Evolutionary conservation across 2,329 filamentous ascomycete species (phyloP).

Genomic region (Fusarium papillatum): DNA sequence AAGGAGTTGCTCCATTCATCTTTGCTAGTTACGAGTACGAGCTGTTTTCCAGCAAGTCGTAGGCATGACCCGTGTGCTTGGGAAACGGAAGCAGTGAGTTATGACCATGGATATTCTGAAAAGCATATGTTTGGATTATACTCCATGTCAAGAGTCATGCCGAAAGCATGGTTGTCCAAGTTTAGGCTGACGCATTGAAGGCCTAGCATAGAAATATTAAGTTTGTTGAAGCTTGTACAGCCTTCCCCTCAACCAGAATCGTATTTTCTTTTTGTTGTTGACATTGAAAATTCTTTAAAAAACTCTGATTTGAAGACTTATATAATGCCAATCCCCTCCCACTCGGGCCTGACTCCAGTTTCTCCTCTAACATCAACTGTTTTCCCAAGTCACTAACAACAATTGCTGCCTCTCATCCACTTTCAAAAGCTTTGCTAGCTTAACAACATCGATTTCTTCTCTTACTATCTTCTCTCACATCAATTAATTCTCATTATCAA

Average conservation of each 20-base stretch:
- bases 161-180: background rate
- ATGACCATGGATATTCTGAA: background rate
- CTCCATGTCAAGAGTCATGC: background rate
- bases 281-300: background rate
- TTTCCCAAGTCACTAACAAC: background rate
- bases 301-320: background rate
- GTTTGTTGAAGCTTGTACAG: background rate
- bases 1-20: conserved; percentile 42
- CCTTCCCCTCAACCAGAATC: background rate
- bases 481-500: background rate
- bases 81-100: background rate
- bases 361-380: background rate
- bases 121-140: background rate
- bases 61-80: background rate
- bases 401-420: background rate
- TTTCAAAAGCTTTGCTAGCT: background rate
- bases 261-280: background rate
- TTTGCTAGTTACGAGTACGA: conserved; percentile 43
- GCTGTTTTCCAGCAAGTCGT: conserved; percentile 1
- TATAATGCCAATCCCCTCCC: background rate
- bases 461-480: background rate
- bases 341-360: background rate
- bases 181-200: background rate
- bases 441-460: background rate
- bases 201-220: background rate